Evolutionary conservation across 352 stramenopile species (phyloP).

Genomic region (Blastocystis sp.): DNA sequence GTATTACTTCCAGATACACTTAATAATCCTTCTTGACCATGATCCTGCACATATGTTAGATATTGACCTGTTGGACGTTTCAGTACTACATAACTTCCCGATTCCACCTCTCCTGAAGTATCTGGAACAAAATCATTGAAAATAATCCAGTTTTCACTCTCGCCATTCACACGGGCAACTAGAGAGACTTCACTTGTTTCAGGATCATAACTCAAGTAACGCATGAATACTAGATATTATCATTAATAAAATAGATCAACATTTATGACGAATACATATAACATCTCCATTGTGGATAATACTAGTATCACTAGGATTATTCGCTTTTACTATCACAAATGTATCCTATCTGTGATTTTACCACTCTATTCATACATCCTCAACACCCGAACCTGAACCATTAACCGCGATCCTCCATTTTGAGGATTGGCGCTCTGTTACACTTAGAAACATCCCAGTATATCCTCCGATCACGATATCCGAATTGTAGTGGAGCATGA

Average conservation of each 20-base stretch:
- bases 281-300: not conserved
- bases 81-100: conserved; percentile 10
- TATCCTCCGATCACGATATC: not conserved
- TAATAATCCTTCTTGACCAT: not conserved
- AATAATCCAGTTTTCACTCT: conserved; percentile 38
- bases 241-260: not conserved
- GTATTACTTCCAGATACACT: not conserved
- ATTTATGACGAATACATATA: conserved; percentile 42
- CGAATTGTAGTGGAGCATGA: conserved; percentile 34
- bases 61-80: not conserved
- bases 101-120: not conserved
- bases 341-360: not conserved
- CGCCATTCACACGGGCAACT: not conserved
- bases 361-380: not conserved
- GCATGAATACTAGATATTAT: not conserved
- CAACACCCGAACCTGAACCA: conserved; percentile 18
- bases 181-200: not conserved
- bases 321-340: conserved; percentile 37
- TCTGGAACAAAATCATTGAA: not conserved
- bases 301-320: not conserved
- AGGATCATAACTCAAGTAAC: conserved; percentile 21
- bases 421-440: not conserved
- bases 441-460: conserved; percentile 41
- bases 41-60: not conserved
- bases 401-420: conserved; percentile 13